Percentiles rank a stretch among this genome's conserved stretches.
These are phyloP conservation scores for Talaromyces sp. DNA, from an alignment of 2,329 filamentous ascomycete genomes.

Conservation along the genomic window DNA sequence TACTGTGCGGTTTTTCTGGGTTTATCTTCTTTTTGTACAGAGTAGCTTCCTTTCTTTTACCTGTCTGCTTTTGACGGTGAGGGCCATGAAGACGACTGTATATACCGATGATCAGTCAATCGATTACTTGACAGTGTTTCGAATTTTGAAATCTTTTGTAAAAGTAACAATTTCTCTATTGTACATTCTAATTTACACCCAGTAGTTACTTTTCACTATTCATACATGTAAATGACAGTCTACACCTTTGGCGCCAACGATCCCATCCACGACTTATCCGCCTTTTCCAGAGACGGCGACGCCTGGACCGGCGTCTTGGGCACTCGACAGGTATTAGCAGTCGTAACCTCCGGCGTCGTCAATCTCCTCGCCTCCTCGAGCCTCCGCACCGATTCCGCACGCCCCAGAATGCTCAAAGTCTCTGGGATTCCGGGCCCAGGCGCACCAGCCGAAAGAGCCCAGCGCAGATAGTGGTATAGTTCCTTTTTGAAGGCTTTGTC, in stretches of 20 bases:
- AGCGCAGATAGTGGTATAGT: conserved; percentile 53
- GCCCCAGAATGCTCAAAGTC: conserved; percentile 53
- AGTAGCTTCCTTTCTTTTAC: not conserved
- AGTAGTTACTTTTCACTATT: not conserved
- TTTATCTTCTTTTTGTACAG: conserved; percentile 3
- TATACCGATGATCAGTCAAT: conserved; percentile 12
- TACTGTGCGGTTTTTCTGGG: conserved; percentile 4
- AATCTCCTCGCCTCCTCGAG: conserved; percentile 35
- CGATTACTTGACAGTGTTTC: not conserved
- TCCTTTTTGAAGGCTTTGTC: conserved; percentile 39
- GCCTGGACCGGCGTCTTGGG: not conserved
- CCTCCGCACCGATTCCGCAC: conserved; percentile 44
- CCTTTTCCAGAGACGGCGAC: not conserved
- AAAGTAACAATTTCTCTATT: not conserved
- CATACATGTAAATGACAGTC: not conserved
- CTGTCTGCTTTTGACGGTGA: not conserved
- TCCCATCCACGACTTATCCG: conserved; percentile 30
- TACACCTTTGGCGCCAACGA: conserved; percentile 24
- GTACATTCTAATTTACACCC: not conserved
- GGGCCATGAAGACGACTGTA: conserved; percentile 5
- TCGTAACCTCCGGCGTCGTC: conserved; percentile 15
- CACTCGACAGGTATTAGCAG: conserved; percentile 10
- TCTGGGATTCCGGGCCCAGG: conserved; percentile 51
- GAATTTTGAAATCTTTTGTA: not conserved
- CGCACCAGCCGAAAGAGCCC: conserved; percentile 49